Base-by-base conservation (phyloP, 768 basidiomycete genomes). In the Dentipellis fragilis region DNA sequence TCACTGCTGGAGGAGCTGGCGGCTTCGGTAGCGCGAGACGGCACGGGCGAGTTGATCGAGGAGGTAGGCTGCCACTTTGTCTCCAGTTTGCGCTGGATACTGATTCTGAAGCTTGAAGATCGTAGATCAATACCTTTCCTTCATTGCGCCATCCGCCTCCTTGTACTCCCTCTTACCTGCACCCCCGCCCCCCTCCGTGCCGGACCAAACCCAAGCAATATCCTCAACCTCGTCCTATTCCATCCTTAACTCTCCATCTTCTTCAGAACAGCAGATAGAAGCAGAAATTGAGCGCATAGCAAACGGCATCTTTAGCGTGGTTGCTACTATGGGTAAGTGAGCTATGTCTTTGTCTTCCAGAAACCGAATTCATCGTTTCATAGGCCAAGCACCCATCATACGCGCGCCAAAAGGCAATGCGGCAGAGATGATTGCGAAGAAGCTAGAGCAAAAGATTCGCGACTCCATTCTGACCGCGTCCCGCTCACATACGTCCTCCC, bases 351-450 rank as follows among this genome's bases (percentile, higher is more conserved):
- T 19, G 34, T 16, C 46, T 29, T 10, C 11, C 40, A n/a, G 40
- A 14, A 37, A 14, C 29, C 23, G n/a, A 22, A 38, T 17, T 45
- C 3, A 19, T 29, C 49, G 51, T 36, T n/a, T 22, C 45, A 53
- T 54, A 93, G 93, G 89, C 1, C 87, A 91, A 62, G 87, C 95
- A 19, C 96, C 96, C 10, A 88, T 93, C 66, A 97, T 99, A 57
- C 86, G 96, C 35, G 86, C 89, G 56, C 96, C 96, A 19, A 76
- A 87, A 68, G 95, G 95, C 1, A 97, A 98, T 69, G 96, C 96
- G 4, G 96, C 94, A 17, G 96, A 99, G 70, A 96, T 97, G 94
- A 85, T 98, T n/a, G 94, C 94, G 9, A 87, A 93, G 72, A 96
- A 91, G 68, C 76, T 99, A 10, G 96, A 99, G 64, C 79, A 83